Conservation (phyloP, 352 stramenopile species). For the Globisporangium cederbergense region DNA sequence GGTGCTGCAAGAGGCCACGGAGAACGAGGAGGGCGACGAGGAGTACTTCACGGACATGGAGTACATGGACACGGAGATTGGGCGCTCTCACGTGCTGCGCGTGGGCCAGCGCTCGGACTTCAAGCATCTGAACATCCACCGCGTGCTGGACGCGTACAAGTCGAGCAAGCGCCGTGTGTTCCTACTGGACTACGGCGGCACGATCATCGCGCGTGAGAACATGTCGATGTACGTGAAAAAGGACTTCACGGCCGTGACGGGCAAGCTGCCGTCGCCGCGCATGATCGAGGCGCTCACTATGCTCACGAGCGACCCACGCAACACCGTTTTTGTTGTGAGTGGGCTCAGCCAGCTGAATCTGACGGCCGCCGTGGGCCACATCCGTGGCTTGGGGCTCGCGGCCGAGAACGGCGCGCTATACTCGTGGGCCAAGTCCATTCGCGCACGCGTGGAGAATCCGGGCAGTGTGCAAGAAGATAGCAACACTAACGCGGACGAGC, state of each 20-base stretch:
- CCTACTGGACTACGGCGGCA: conserved; percentile 97
- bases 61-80: conserved; percentile 87
- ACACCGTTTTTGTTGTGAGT: conserved; percentile 98
- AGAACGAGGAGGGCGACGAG: conserved; percentile 65
- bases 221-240: conserved; percentile 97
- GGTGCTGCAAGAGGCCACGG: conserved; percentile 76
- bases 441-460: conserved; percentile 34
- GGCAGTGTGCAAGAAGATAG: conserved; percentile 12
- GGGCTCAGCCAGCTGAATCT: conserved; percentile 91
- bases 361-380: conserved; percentile 88
- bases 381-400: conserved; percentile 91
- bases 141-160: conserved; percentile 85
- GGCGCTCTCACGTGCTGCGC: conserved; percentile 66
- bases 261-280: conserved; percentile 84
- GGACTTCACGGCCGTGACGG: conserved; percentile 92
- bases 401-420: conserved; percentile 95
- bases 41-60: conserved; percentile 77
- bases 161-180: conserved; percentile 90
- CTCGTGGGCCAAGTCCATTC: conserved; percentile 79
- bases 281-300: conserved; percentile 89
- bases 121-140: conserved; percentile 78
- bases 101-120: conserved; percentile 72
- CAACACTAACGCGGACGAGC: conserved; percentile 23
- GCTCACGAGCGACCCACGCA: conserved; percentile 89
- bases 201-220: conserved; percentile 89